Evolutionary conservation across 805 yeast species (phyloP).

Genomic region (Suhomyces sp.): DNA sequence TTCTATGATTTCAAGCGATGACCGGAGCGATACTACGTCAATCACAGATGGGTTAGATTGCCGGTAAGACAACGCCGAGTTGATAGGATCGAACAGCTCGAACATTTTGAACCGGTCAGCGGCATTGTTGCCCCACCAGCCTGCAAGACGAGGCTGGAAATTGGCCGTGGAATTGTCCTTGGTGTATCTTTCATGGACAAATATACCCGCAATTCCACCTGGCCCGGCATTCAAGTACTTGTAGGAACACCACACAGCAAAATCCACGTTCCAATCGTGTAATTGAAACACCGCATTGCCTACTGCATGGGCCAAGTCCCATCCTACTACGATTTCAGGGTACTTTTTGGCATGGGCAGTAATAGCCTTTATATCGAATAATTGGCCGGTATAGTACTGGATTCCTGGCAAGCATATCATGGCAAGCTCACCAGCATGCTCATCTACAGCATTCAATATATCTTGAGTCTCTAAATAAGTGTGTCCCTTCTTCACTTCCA

Average conservation of each 20-base stretch:
- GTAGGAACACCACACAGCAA: constrained; percentile 94
- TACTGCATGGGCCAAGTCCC: constrained; percentile 95
- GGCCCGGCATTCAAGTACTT: constrained; percentile 92
- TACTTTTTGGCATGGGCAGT: constrained; percentile 56
- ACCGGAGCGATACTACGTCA: constrained; percentile 70
- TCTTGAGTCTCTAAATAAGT: constrained; percentile 59
- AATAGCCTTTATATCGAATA: constrained; percentile 70
- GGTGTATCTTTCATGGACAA: constrained; percentile 58
- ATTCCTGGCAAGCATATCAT: constrained; percentile 81
- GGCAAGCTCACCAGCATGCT: constrained; percentile 60
- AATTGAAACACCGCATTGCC: constrained; percentile 77
- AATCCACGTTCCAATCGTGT: constrained; percentile 90
- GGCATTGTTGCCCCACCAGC: constrained; percentile 95
- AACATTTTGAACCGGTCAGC: constrained; percentile 73
- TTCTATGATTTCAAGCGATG: constrained; percentile 61
- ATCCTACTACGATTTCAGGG: constrained; percentile 62
- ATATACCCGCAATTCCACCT: constrained; percentile 87
- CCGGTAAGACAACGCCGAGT: constrained; percentile 83
- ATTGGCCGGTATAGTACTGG: constrained; percentile 90
- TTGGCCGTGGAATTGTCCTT: constrained; percentile 23
- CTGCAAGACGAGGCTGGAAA: constrained; percentile 72
- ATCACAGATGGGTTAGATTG: constrained; percentile 89
- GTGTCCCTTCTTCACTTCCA: constrained; percentile 59
- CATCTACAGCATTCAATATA: constrained; percentile 55
- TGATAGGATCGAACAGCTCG: constrained; percentile 72